Evolutionary conservation across 108 stramenopile genomes (phyloP), one percentile per base, ranked within the genome.

Genomic region (Nitzschia sp.): DNA sequence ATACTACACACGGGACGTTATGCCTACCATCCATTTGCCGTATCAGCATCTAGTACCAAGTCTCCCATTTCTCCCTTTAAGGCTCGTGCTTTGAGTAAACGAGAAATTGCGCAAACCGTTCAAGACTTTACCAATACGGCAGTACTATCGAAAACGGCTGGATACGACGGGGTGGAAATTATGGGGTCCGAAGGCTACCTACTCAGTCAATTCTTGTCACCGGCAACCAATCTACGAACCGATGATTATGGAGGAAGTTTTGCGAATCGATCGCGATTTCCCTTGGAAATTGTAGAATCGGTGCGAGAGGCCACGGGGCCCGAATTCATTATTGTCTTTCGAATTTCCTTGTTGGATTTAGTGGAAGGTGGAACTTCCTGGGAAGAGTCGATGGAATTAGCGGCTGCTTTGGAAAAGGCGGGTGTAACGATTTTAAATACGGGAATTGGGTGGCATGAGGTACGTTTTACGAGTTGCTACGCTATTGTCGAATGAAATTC

Each of bases 381-480:
- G 96, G 92, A 96, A 18, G 98, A 99, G 80, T 78, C 91, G 19
- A 86, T 95, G 33, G 48, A 54, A 26, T 76, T 99, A 68, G 97
- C 98, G 18, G 68, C 80, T 34, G 76, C 49, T 8, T 69, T 99
- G 46, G 91, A 97, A 71, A 84, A 82, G 51, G 96, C 97, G 15
- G 98, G 98, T 17, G 96, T 82, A 15, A 91, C 87, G 36, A 97
- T 99, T 64, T 86, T 99, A 70, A 99, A 99, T 85, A 99, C 97
- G 19, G 98, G 98, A 29, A 99, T 99, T 74, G 98, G 98, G 34
- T 99, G 98, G 98, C 98, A 99, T 72, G 97, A 99, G 77, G 61
- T 62, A 62, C n/a, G 61, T 32, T n/a, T n/a, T n/a, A n/a, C n/a
- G n/a, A 5, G n/a, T n/a, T n/a, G n/a, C n/a, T n/a, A n/a, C n/a